These are phyloP conservation scores for Scheffersomyces illinoinensis DNA, from an alignment of 1,139 yeast species.

Conservation along the genomic window DNA sequence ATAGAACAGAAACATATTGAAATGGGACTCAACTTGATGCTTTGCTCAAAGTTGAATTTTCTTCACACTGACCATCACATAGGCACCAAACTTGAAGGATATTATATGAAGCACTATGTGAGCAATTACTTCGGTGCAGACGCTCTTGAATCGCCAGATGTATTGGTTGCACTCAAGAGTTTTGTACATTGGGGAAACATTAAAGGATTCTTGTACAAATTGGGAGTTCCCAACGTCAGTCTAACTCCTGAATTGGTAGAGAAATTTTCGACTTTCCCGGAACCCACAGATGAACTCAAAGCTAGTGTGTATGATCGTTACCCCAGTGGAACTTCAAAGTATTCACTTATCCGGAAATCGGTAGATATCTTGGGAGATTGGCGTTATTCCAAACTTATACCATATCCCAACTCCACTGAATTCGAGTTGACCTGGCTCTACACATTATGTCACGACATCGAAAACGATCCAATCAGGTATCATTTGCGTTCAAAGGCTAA, in stretches of 20 bases:
- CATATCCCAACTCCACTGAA: conserved; percentile 19
- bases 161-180: conserved; percentile 51
- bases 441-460: conserved; percentile 47
- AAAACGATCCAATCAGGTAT: conserved; percentile 48
- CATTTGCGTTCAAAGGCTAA: conserved; percentile 49
- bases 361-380: conserved; percentile 34
- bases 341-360: conserved; percentile 42
- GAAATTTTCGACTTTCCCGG: conserved; percentile 42
- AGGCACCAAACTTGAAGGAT: conserved; percentile 50
- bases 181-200: conserved; percentile 61
- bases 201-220: conserved; percentile 45
- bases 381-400: conserved; percentile 27
- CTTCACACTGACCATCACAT: conserved; percentile 61
- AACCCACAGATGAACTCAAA: conserved; percentile 41
- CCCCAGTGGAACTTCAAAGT: conserved; percentile 58
- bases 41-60: conserved; percentile 53
- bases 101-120: conserved; percentile 42
- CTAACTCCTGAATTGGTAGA: conserved; percentile 29
- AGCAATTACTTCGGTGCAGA: conserved; percentile 42
- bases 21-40: conserved; percentile 45
- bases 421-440: conserved; percentile 38
- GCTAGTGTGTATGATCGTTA: conserved; percentile 45
- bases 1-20: conserved; percentile 33
- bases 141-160: conserved; percentile 41
- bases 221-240: conserved; percentile 43